phyloP scores from a whole-genome alignment of 352 stramenopile genomes.

The Aphanomyces stellatus region DNA sequence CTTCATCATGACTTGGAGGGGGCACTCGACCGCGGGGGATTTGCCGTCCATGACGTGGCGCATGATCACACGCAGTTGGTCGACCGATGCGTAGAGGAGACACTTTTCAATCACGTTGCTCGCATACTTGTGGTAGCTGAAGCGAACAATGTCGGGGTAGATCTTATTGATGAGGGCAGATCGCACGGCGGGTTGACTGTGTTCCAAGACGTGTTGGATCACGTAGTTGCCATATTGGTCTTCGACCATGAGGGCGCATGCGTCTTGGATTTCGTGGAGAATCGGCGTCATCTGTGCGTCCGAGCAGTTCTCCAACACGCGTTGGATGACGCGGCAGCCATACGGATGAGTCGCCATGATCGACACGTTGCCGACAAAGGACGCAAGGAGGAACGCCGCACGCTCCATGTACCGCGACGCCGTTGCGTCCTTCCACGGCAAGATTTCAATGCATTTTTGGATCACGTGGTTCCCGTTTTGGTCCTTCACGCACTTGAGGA shows the following conservation, averaged over 20 bases:
- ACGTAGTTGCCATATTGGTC: constrained; percentile 99
- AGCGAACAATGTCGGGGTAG: constrained; percentile 80
- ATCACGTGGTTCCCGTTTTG: constrained; percentile 99
- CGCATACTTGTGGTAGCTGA: constrained; percentile 93
- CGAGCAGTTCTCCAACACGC: constrained; percentile 94
- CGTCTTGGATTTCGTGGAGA: constrained; percentile 90
- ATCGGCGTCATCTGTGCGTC: constrained; percentile 87
- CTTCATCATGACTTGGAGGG: constrained; percentile 91
- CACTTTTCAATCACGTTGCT: constrained; percentile 95
- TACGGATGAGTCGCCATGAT: constrained; percentile 95
- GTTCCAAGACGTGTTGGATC: constrained; percentile 96
- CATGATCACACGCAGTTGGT: constrained; percentile 75
- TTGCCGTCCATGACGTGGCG: constrained; percentile 67
- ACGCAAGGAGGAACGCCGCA: constrained; percentile 97
- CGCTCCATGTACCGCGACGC: constrained; percentile 53
- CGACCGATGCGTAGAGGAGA: constrained; percentile 77
- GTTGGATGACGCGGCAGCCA: constrained; percentile 96
- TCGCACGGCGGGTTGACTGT: constrained; percentile 80
- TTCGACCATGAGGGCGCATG: constrained; percentile 80
- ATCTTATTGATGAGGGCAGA: constrained; percentile 80
- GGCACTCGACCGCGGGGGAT: constrained; percentile 58
- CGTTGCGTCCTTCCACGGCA: constrained; percentile 34
- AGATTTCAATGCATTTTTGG: constrained; percentile 95
- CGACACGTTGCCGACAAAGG: constrained; percentile 88
- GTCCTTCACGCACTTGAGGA: constrained; percentile 93